phyloP scores from a whole-genome alignment of 2,329 filamentous ascomycete genomes.

The Cryphonectria parasitica region DNA sequence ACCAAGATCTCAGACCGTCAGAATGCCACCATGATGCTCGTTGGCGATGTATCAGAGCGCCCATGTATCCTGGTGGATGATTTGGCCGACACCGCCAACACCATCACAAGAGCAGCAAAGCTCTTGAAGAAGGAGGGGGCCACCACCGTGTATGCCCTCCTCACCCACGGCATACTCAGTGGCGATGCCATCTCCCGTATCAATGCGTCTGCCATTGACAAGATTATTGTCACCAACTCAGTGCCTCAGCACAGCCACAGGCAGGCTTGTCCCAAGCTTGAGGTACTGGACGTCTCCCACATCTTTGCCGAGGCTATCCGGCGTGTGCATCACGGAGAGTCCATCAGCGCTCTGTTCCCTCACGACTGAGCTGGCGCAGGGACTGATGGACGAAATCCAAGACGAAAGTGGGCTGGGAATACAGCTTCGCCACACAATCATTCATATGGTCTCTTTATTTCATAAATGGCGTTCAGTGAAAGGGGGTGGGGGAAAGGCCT shows the following conservation, averaged over 20 bases:
- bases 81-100: conserved; percentile 93
- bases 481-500: neutral
- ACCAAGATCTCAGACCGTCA: conserved; percentile 86
- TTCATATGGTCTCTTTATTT: conserved; percentile 19
- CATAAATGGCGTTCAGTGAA: conserved; percentile 19
- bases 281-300: conserved; percentile 87
- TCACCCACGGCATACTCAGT: conserved; percentile 94
- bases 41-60: conserved; percentile 80
- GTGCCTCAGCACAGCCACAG: conserved; percentile 87
- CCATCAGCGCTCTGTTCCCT: conserved; percentile 93
- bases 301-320: conserved; percentile 96
- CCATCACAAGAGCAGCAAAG: conserved; percentile 94
- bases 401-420: neutral
- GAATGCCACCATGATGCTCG: conserved; percentile 94
- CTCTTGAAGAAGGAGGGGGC: conserved; percentile 95
- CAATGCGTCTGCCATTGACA: conserved; percentile 90
- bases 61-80: conserved; percentile 89
- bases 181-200: conserved; percentile 94
- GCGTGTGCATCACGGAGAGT: conserved; percentile 95
- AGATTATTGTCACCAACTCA: conserved; percentile 92
- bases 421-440: conserved; percentile 13
- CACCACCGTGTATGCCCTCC: conserved; percentile 84
- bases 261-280: conserved; percentile 79
- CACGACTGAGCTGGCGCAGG: conserved; percentile 60
- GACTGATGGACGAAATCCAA: neutral